A percentile compares a stretch with the other conserved stretches of the same genome.
These are phyloP conservation scores for Alloascoidea hylecoeti DNA, from an alignment of 805 yeast species.

Conservation along the genomic window DNA sequence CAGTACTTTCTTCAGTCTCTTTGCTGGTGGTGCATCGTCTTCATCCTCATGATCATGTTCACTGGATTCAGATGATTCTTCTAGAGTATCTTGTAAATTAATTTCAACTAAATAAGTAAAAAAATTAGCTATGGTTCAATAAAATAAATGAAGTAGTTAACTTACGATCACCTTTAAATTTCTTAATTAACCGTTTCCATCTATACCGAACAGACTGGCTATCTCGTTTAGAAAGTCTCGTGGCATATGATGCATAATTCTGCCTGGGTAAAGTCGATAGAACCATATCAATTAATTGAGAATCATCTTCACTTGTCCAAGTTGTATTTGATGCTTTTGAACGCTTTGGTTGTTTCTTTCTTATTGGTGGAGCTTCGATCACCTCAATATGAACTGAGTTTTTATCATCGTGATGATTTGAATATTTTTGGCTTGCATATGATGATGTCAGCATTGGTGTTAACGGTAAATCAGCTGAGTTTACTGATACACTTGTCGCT, in stretches of 20 bases:
- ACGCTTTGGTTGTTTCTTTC: slow-evolving; percentile 9
- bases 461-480: neutral
- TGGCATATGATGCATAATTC: slow-evolving; percentile 17
- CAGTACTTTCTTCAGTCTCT: no score
- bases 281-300: slow-evolving; percentile 15
- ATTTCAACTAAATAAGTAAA: neutral
- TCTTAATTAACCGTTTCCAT: slow-evolving; percentile 17
- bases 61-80: no score
- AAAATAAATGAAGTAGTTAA: neutral
- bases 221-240: slow-evolving; percentile 17
- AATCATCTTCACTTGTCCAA: slow-evolving; percentile 19
- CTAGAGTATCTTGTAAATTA: neutral
- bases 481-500: neutral
- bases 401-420: neutral
- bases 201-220: slow-evolving; percentile 19
- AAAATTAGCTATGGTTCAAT: neutral
- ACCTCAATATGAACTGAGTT: neutral
- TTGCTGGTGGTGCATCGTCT: no score
- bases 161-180: neutral
- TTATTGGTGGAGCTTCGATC: neutral
- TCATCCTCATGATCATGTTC: no score
- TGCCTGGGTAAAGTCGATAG: slow-evolving; percentile 17
- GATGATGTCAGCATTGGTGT: neutral
- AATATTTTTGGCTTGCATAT: no score
- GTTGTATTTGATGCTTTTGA: slow-evolving; percentile 17